Evolutionary conservation across 306 rosid genomes (phyloP).

Genomic region (Leucaena leucocephala): DNA sequence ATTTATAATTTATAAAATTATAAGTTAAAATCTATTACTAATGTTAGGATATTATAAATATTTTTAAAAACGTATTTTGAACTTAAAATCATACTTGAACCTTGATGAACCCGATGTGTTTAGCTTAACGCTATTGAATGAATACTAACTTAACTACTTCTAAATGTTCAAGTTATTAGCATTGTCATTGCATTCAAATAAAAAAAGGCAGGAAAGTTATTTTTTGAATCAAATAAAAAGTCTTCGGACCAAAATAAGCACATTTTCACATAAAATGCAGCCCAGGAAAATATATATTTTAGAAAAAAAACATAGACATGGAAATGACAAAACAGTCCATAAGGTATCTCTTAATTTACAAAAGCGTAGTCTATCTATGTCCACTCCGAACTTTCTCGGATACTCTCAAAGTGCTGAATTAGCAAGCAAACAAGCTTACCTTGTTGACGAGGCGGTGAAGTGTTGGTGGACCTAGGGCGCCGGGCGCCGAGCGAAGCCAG

Average conservation of each 20-base stretch:
- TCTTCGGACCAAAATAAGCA: neutral
- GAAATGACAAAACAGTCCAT: neutral
- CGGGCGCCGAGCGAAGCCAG: conserved; percentile 84
- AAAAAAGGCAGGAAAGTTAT: neutral
- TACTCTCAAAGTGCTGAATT: neutral
- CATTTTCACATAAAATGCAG: neutral
- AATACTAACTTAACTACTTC: neutral
- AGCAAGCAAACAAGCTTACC: conserved; percentile 37
- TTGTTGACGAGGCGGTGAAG: conserved; percentile 51
- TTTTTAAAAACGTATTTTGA: no score
- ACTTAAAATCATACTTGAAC: no score
- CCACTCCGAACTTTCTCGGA: neutral
- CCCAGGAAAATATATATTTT: neutral
- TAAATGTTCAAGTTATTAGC: no score
- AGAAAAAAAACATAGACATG: neutral
- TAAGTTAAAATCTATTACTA: no score
- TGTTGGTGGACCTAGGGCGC: conserved; percentile 54
- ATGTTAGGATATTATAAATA: no score
- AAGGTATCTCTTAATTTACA: neutral
- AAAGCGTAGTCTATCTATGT: neutral
- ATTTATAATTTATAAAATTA: no score
- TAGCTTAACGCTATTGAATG: neutral
- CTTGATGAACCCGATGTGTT: no score
- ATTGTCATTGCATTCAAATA: neutral
- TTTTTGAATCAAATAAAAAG: neutral